phyloP scores from a whole-genome alignment of 1,284 basidiomycete species.

The Boletellus dicymbophilus region DNA sequence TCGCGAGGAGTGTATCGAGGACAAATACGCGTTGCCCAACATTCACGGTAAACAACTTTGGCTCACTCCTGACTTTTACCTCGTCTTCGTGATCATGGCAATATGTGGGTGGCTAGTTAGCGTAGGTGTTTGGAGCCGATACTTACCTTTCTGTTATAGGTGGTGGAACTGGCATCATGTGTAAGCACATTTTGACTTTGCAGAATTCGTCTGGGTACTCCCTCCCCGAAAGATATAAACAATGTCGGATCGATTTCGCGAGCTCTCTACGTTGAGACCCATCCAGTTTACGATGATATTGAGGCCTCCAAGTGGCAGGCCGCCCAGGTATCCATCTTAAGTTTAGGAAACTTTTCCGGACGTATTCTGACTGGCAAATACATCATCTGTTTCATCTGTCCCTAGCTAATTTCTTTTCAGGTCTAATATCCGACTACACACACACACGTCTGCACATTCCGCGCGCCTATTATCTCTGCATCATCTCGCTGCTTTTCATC shows the following conservation, averaged over 20 bases:
- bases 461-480: slow-evolving; percentile 69
- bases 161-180: slow-evolving; percentile 89
- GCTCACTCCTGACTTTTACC: slow-evolving; percentile 66
- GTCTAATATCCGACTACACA: slow-evolving; percentile 73
- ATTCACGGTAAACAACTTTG: slow-evolving; percentile 52
- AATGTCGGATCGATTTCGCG: slow-evolving; percentile 94
- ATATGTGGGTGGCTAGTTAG: slow-evolving; percentile 51
- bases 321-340: slow-evolving; percentile 83
- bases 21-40: slow-evolving; percentile 35
- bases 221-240: slow-evolving; percentile 71
- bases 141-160: slow-evolving; percentile 45
- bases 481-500: slow-evolving; percentile 70
- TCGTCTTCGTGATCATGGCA: slow-evolving; percentile 71
- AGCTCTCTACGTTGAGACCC: slow-evolving; percentile 74
- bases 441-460: slow-evolving; percentile 63
- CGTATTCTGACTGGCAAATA: slow-evolving; percentile 74
- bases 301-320: slow-evolving; percentile 80
- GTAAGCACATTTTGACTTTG: slow-evolving; percentile 41
- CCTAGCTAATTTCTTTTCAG: slow-evolving; percentile 30
- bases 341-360: slow-evolving; percentile 83
- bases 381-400: neutral
- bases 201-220: neutral
- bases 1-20: slow-evolving; percentile 5
- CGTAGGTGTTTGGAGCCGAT: neutral
- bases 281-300: slow-evolving; percentile 62